These are phyloP conservation scores for Hypoxylon sp. DNA, from an alignment of 2,329 filamentous ascomycete species.

Conservation along the genomic window DNA sequence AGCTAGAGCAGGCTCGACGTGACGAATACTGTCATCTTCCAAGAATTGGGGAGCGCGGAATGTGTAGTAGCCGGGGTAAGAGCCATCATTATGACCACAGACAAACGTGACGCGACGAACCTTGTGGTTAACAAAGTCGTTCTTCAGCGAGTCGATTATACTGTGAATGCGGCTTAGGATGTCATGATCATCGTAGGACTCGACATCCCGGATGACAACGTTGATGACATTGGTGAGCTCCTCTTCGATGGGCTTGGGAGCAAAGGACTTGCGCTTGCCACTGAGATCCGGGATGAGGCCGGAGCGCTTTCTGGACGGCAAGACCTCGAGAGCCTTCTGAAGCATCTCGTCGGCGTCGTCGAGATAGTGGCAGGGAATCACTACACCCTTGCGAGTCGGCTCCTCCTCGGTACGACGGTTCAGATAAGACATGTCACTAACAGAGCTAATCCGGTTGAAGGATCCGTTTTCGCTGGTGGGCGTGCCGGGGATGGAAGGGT, in stretches of 20 bases:
- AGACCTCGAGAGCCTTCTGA: conserved; percentile 81
- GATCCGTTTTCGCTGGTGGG: conserved; percentile 65
- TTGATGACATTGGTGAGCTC: conserved; percentile 94
- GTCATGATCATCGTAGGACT: conserved; percentile 83
- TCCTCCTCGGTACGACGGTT: conserved; percentile 76
- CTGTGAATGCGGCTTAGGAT: conserved; percentile 77
- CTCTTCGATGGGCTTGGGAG: conserved; percentile 66
- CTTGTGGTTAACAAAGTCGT: conserved; percentile 80
- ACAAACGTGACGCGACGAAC: conserved; percentile 95
- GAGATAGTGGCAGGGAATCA: conserved; percentile 90
- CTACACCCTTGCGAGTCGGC: conserved; percentile 88
- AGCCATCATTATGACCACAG: conserved; percentile 91
- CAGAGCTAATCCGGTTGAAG: conserved; percentile 88
- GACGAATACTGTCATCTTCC: conserved; percentile 95
- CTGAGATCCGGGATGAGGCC: conserved; percentile 76
- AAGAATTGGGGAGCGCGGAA: conserved; percentile 92
- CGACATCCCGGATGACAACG: conserved; percentile 87
- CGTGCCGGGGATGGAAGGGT: conserved; percentile 84
- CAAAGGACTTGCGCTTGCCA: conserved; percentile 72
- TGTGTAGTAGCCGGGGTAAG: conserved; percentile 96
- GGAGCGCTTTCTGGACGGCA: conserved; percentile 70
- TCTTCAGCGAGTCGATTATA: conserved; percentile 81
- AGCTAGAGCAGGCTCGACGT: conserved; percentile 93
- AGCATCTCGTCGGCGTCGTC: conserved; percentile 93
- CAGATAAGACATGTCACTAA: conserved; percentile 95